phyloP scores from a whole-genome alignment of 805 yeast genomes.

The Starmera dryadoides region DNA sequence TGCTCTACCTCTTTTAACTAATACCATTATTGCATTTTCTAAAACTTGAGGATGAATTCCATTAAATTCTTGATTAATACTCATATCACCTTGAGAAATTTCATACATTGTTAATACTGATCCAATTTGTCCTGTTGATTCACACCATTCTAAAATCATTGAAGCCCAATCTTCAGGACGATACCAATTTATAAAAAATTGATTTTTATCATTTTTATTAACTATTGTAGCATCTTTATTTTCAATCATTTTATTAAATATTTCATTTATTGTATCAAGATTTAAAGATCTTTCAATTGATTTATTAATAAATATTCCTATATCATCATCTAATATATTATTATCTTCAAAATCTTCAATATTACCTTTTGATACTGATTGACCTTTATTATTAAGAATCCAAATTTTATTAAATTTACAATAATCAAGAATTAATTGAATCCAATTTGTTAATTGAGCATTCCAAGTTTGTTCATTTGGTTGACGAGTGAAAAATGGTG shows the following conservation, averaged over 20 bases:
- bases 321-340: slow-evolving; percentile 16
- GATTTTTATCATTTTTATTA: slow-evolving; percentile 32
- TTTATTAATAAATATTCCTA: slow-evolving; percentile 41
- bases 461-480: slow-evolving; percentile 73
- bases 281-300: slow-evolving; percentile 46
- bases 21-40: slow-evolving; percentile 42
- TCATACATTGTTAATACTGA: slow-evolving; percentile 80
- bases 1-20: slow-evolving; percentile 67
- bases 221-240: slow-evolving; percentile 52
- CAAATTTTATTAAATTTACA: slow-evolving; percentile 52
- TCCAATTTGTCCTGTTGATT: slow-evolving; percentile 69
- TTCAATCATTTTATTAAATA: slow-evolving; percentile 50
- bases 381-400: slow-evolving; percentile 37
- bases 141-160: slow-evolving; percentile 60
- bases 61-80: slow-evolving; percentile 48
- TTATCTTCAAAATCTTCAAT: slow-evolving; percentile 22
- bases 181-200: slow-evolving; percentile 52
- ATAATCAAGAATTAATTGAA: slow-evolving; percentile 49
- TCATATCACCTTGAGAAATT: slow-evolving; percentile 57
- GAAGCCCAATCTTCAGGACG: slow-evolving; percentile 64
- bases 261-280: slow-evolving; percentile 45
- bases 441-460: slow-evolving; percentile 80
- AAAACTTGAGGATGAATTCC: slow-evolving; percentile 55
- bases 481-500: slow-evolving; percentile 89
- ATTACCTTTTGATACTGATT: slow-evolving; percentile 16